These are phyloP conservation scores for Aspergillus phoenicis DNA, from an alignment of 2,329 filamentous ascomycete species.

Conservation along the genomic window DNA sequence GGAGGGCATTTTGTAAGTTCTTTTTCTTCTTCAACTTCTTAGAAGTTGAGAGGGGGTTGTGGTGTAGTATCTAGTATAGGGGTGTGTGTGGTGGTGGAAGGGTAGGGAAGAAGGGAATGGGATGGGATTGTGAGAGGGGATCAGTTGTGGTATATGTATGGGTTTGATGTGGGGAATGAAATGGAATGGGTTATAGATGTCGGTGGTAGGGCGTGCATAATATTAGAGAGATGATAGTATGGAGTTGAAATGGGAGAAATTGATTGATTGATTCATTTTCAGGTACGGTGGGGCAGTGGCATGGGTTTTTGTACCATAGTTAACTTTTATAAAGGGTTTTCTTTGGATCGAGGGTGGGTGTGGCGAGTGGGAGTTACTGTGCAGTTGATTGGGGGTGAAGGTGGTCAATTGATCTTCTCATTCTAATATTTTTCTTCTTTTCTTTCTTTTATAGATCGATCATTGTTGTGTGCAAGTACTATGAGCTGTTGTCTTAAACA, in stretches of 20 bases:
- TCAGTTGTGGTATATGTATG: neutral
- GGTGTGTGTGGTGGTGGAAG: neutral
- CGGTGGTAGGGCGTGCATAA: slow-evolving; percentile 22
- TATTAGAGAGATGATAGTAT: neutral
- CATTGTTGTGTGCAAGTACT: too few relatives aligned
- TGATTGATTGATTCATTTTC: neutral
- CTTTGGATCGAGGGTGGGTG: too few relatives aligned
- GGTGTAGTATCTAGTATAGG: neutral
- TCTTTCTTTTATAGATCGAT: too few relatives aligned
- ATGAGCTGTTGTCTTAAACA: too few relatives aligned
- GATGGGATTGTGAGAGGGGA: neutral
- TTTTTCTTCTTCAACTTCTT: neutral
- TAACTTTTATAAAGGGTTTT: too few relatives aligned
- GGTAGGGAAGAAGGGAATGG: neutral
- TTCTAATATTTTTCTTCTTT: too few relatives aligned
- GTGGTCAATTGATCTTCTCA: too few relatives aligned
- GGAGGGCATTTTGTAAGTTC: slow-evolving; percentile 33
- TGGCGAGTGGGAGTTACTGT: neutral
- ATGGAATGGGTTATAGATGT: slow-evolving; percentile 9
- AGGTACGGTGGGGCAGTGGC: neutral
- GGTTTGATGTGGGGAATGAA: neutral
- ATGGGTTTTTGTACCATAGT: neutral
- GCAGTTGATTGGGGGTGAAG: too few relatives aligned
- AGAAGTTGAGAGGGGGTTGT: neutral
- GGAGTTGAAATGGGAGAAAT: neutral